Evolutionary conservation across 169 alveolate species (phyloP).

Genomic region (Babesia caballi): DNA sequence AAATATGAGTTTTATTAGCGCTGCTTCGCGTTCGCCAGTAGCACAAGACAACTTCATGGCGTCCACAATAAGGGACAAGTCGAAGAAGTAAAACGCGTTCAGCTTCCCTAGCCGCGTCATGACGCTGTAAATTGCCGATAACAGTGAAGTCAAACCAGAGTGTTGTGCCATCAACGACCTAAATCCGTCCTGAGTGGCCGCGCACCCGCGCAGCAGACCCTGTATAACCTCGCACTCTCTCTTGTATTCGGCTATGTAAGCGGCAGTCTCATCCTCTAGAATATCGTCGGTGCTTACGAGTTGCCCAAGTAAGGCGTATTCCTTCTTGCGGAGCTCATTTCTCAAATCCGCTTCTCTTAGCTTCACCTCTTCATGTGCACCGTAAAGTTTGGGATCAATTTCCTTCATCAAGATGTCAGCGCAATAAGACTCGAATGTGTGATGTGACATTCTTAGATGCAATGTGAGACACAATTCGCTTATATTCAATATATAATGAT

Average conservation of each 20-base stretch:
- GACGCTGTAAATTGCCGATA: conserved; percentile 84
- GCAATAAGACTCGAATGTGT: conserved; percentile 87
- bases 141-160: conserved; percentile 84
- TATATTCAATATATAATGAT: conserved; percentile 74
- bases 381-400: conserved; percentile 92
- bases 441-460: conserved; percentile 83
- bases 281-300: conserved; percentile 97
- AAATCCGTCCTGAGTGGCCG: conserved; percentile 90
- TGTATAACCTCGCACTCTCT: conserved; percentile 91
- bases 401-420: conserved; percentile 94
- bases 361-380: conserved; percentile 90
- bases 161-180: conserved; percentile 84
- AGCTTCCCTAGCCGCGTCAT: conserved; percentile 84
- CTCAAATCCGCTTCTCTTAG: conserved; percentile 84
- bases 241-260: conserved; percentile 86
- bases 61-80: conserved; percentile 90
- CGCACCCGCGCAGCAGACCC: conserved; percentile 88
- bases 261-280: conserved; percentile 89
- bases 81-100: conserved; percentile 90
- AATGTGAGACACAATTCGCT: conserved; percentile 83
- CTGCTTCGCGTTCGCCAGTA: conserved; percentile 14
- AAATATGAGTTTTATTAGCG: conserved; percentile 54
- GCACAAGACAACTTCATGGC: conserved; percentile 73
- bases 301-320: conserved; percentile 92
- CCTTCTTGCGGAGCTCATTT: conserved; percentile 92